Conservation (phyloP, 2,329 filamentous ascomycete species). For the Pyrenophora graminea region DNA sequence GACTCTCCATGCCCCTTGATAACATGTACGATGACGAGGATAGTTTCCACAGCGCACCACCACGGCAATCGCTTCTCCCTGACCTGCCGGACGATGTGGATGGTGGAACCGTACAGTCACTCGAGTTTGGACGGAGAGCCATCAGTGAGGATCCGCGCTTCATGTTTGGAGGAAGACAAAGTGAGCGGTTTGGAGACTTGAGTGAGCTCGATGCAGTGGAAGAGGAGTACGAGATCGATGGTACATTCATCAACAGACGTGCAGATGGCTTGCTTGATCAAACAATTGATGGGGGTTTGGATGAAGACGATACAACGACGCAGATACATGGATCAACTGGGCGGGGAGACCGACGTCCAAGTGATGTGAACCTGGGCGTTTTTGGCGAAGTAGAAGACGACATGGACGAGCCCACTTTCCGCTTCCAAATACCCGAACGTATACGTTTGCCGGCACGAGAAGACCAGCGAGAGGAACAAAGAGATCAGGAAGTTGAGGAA, state of each 20-base stretch:
- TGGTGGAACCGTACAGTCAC: conserved; percentile 53
- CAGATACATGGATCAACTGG: conserved; percentile 33
- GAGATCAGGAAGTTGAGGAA: conserved; percentile 14
- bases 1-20: conserved; percentile 49
- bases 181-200: conserved; percentile 57
- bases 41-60: conserved; percentile 47
- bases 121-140: conserved; percentile 52
- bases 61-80: conserved; percentile 44
- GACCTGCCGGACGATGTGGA: conserved; percentile 44
- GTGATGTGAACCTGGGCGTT: conserved; percentile 39
- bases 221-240: conserved; percentile 49
- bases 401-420: conserved; percentile 46
- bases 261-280: conserved; percentile 47
- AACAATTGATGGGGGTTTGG: conserved; percentile 39
- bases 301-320: conserved; percentile 39
- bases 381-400: conserved; percentile 42
- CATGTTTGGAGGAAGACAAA: conserved; percentile 54
- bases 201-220: conserved; percentile 45
- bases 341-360: conserved; percentile 32
- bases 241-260: conserved; percentile 44
- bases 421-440: conserved; percentile 44
- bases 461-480: conserved; percentile 17
- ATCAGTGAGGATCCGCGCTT: conserved; percentile 45
- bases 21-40: conserved; percentile 52
- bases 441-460: conserved; percentile 30